A percentile compares a stretch with the other conserved stretches of the same genome.
Conservation (phyloP, 1,284 basidiomycete species). For the Naganishia liquefaciens region DNA sequence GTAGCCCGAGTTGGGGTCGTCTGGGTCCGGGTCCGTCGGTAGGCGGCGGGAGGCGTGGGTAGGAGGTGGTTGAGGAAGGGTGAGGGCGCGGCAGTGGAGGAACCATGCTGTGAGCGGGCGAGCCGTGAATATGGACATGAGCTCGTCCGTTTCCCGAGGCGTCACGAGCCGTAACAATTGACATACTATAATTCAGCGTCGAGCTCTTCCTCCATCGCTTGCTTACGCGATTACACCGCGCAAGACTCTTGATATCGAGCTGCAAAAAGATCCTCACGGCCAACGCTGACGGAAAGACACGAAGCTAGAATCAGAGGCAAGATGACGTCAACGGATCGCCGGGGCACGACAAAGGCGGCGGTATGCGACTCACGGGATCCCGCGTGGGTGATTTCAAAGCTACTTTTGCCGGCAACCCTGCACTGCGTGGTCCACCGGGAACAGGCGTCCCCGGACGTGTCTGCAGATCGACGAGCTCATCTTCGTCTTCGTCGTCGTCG, state of each 20-base stretch:
- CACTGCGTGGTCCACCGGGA: slow-evolving; percentile 36
- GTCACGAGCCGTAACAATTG: too few species aligned
- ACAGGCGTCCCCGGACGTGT: slow-evolving; percentile 51
- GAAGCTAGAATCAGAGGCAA: slow-evolving; percentile 54
- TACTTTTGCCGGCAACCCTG: slow-evolving; percentile 33
- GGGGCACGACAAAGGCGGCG: too few species aligned
- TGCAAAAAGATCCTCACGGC: slow-evolving; percentile 72
- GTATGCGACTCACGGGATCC: slow-evolving; percentile 46
- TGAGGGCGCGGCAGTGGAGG: slow-evolving; percentile 61
- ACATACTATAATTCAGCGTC: slow-evolving; percentile 81
- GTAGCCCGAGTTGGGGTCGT: slow-evolving; percentile 48
- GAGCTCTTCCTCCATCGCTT: slow-evolving; percentile 83
- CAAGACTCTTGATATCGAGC: slow-evolving; percentile 68
- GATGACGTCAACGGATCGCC: not conserved
- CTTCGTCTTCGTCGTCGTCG: slow-evolving; percentile 50
- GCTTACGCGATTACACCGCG: slow-evolving; percentile 73
- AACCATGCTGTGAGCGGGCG: slow-evolving; percentile 71
- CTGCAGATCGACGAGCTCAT: slow-evolving; percentile 52
- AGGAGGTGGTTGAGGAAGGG: slow-evolving; percentile 52
- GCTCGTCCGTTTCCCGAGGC: too few species aligned
- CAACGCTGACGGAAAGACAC: slow-evolving; percentile 72
- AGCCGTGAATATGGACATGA: too few species aligned
- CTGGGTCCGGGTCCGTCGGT: slow-evolving; percentile 53
- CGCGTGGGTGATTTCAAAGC: slow-evolving; percentile 31
- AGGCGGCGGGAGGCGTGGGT: slow-evolving; percentile 35